A percentile compares a stretch with the other conserved stretches of the same genome.
phyloP scores from a whole-genome alignment of 768 basidiomycete species.

The Boletus vinaceobasis region DNA sequence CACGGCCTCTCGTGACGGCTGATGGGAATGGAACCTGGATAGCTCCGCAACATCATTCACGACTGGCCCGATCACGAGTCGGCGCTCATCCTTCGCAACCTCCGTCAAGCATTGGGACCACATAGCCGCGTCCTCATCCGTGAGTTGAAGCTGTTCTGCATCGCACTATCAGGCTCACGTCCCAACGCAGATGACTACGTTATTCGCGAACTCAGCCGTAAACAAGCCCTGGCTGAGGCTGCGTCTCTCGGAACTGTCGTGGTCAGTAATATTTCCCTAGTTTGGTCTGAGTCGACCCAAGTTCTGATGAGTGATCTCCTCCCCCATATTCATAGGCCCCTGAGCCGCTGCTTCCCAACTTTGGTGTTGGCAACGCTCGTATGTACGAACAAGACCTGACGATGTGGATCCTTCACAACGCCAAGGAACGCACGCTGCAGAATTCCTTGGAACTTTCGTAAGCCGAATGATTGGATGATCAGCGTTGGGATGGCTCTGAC shows the following conservation, averaged over 20 bases:
- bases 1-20: not conserved
- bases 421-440: conserved; percentile 32
- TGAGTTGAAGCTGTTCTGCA: conserved; percentile 8
- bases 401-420: conserved; percentile 32
- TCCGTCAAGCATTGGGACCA: conserved; percentile 29
- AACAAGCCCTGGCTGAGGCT: conserved; percentile 12
- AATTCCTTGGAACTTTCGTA: conserved; percentile 30
- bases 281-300: not conserved
- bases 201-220: conserved; percentile 14
- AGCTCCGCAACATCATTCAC: conserved; percentile 28
- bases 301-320: not conserved
- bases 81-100: conserved; percentile 25
- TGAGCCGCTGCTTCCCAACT: conserved; percentile 32
- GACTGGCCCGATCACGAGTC: conserved; percentile 34
- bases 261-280: conserved; percentile 9
- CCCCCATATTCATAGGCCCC: conserved; percentile 26
- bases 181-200: conserved; percentile 22
- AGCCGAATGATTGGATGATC: not conserved
- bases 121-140: conserved; percentile 32
- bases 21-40: not conserved
- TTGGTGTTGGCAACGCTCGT: conserved; percentile 28
- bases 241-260: conserved; percentile 7
- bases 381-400: conserved; percentile 30
- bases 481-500: conserved; percentile 1
- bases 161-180: not conserved